phyloP scores from a whole-genome alignment of 257 asterid species.

The Thymus mandschuricus region DNA sequence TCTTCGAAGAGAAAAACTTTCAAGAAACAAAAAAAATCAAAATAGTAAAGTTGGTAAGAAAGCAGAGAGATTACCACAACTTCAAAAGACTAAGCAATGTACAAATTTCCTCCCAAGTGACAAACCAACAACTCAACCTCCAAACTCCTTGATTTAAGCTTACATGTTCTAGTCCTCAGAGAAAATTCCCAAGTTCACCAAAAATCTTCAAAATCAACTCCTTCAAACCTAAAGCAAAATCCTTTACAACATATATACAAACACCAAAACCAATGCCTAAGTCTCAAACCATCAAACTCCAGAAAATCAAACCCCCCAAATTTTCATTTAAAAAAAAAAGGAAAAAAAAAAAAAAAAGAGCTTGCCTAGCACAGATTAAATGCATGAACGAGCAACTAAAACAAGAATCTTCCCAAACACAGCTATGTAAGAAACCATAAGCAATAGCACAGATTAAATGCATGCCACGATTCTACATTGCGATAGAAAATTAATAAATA shows the following conservation, averaged over 20 bases:
- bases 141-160: background rate
- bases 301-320: background rate
- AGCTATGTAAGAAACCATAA: background rate
- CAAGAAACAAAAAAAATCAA: background rate
- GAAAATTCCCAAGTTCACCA: constrained; percentile 1
- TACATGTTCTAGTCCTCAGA: background rate
- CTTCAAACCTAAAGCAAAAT: constrained; percentile 21
- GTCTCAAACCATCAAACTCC: constrained; percentile 12
- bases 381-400: background rate
- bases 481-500: background rate
- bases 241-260: constrained; percentile 11
- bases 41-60: background rate
- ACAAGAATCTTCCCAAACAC: constrained; percentile 11
- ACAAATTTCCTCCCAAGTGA: background rate
- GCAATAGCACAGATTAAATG: constrained; percentile 21
- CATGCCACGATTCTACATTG: background rate
- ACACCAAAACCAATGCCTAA: background rate
- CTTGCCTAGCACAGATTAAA: background rate
- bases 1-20: background rate
- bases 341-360: background rate
- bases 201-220: constrained; percentile 1
- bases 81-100: constrained; percentile 1
- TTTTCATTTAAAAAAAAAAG: background rate
- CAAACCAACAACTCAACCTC: background rate
- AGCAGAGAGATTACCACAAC: background rate